A percentile compares a stretch with the other conserved stretches of the same genome.
Conservation (phyloP, 2,329 filamentous ascomycete species). For the Cytospora schulzeri region DNA sequence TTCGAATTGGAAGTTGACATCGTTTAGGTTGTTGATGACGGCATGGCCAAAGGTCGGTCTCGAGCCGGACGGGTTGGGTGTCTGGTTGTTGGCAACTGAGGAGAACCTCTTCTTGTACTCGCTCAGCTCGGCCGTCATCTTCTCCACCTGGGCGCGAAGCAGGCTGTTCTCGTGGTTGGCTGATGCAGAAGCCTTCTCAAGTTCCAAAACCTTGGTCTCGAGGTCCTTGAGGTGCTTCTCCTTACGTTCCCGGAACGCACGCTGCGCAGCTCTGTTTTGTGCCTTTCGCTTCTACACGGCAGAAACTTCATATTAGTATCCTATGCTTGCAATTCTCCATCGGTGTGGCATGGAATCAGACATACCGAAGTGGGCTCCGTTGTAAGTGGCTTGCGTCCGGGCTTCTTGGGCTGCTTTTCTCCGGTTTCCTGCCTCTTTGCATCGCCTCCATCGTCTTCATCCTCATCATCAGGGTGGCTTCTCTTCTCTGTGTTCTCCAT, state of each 20-base stretch:
- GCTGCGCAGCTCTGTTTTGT: constrained; percentile 89
- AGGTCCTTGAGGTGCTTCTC: constrained; percentile 87
- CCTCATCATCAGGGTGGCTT: constrained; percentile 70
- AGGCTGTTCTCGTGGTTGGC: constrained; percentile 84
- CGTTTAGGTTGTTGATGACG: constrained; percentile 62
- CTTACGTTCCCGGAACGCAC: constrained; percentile 92
- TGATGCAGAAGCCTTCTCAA: constrained; percentile 81
- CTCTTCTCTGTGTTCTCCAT: constrained; percentile 72
- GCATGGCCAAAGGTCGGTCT: constrained; percentile 52
- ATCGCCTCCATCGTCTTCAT: constrained; percentile 59
- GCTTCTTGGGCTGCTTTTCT: constrained; percentile 90
- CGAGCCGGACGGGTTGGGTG: constrained; percentile 30
- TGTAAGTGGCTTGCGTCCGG: constrained; percentile 91
- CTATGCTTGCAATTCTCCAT: neutral
- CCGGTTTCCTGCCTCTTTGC: constrained; percentile 78
- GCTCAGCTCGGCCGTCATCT: constrained; percentile 78
- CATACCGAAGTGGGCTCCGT: constrained; percentile 94
- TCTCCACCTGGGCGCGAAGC: constrained; percentile 84
- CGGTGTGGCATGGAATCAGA: constrained; percentile 33
- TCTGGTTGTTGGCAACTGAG: constrained; percentile 46
- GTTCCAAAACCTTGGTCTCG: constrained; percentile 74
- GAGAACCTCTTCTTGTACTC: constrained; percentile 90
- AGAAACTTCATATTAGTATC: constrained; percentile 34
- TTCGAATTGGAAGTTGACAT: constrained; percentile 90
- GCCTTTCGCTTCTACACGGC: constrained; percentile 82